Conservation (phyloP, 2,329 filamentous ascomycete genomes). For the Myriosclerotinia duriaeana region DNA sequence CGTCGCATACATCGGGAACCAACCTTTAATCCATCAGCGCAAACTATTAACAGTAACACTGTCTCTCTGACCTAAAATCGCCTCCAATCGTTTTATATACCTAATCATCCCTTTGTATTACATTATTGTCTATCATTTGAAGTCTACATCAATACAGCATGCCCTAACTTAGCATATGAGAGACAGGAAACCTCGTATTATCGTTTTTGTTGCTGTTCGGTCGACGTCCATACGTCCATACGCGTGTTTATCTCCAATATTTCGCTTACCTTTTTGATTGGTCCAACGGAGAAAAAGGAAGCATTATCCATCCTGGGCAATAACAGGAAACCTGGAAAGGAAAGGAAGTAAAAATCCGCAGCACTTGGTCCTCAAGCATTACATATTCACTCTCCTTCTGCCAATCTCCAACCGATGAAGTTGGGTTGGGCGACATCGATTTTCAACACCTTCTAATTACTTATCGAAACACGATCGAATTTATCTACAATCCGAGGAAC, state of each 20-base stretch:
- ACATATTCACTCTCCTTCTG: conserved; percentile 17
- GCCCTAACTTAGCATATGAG: neutral
- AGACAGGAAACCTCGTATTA: neutral
- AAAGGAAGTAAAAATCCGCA: neutral
- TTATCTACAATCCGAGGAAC: conserved; percentile 9
- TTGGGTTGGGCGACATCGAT: neutral
- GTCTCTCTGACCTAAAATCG: neutral
- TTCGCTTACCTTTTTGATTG: conserved; percentile 18
- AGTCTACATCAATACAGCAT: neutral
- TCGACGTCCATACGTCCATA: neutral
- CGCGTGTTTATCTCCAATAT: conserved; percentile 14
- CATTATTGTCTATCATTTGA: neutral
- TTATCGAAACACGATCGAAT: neutral
- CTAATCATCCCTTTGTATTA: neutral
- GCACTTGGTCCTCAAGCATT: neutral
- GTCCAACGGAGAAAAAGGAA: conserved; percentile 13
- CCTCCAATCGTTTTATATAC: conserved; percentile 8
- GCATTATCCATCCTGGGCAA: conserved; percentile 13
- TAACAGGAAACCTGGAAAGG: too few species aligned
- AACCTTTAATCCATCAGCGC: conserved; percentile 8
- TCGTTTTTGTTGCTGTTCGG: neutral
- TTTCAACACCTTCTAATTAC: conserved; percentile 4
- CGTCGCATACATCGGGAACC: conserved; percentile 5
- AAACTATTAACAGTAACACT: neutral
- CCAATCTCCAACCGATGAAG: conserved; percentile 11